phyloP scores from a whole-genome alignment of 257 asterid species.

The Lantana camara region DNA sequence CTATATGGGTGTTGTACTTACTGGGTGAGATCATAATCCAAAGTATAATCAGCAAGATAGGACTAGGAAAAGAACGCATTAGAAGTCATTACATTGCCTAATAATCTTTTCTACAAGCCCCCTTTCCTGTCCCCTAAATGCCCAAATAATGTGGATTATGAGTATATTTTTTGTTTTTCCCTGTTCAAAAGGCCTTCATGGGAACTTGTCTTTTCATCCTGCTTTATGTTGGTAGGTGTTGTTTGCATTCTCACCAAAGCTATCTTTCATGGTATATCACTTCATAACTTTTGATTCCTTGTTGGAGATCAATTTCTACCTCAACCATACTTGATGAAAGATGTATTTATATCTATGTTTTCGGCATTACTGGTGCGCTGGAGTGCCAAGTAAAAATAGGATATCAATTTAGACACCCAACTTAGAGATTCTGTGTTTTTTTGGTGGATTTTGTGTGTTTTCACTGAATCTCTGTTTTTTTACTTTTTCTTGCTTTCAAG shows the following conservation, averaged over 20 bases:
- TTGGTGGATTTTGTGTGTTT: too few relatives aligned
- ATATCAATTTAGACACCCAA: background rate
- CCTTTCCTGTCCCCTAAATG: background rate
- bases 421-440: background rate
- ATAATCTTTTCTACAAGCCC: background rate
- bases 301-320: background rate
- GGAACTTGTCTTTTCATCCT: constrained; percentile 1
- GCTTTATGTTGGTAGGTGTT: background rate
- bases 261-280: too few relatives aligned
- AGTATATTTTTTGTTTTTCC: background rate
- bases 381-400: background rate
- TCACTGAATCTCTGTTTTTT: too few relatives aligned
- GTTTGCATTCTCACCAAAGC: background rate
- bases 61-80: background rate
- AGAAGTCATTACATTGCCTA: background rate
- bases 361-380: background rate
- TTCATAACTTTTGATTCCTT: background rate
- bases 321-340: background rate
- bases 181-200: background rate
- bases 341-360: background rate
- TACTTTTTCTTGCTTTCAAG: too few relatives aligned
- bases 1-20: background rate
- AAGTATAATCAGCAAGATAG: background rate
- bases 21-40: background rate
- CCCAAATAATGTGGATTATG: too few relatives aligned